These are phyloP conservation scores for Cyberlindnera nakhonratchasimensis DNA, from an alignment of 805 yeast species.

Conservation along the genomic window DNA sequence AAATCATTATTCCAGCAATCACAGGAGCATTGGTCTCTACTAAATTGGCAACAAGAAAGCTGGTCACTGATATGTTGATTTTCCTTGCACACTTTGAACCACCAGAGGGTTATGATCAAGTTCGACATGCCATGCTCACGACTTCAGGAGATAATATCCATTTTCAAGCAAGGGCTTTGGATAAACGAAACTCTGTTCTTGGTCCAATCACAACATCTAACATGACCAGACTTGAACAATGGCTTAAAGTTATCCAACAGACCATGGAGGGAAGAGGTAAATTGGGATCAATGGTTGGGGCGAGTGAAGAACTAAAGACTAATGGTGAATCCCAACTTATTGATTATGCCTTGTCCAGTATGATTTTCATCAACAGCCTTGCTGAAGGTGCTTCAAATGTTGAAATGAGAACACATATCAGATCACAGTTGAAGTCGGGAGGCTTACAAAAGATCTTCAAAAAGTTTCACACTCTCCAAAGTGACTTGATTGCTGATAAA, in stretches of 20 bases:
- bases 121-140: slow-evolving; percentile 37
- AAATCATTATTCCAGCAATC: slow-evolving; percentile 53
- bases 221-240: slow-evolving; percentile 57
- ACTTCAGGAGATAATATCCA: slow-evolving; percentile 30
- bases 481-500: slow-evolving; percentile 61
- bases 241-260: slow-evolving; percentile 64
- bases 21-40: slow-evolving; percentile 74
- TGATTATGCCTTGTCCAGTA: slow-evolving; percentile 69
- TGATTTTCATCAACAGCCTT: slow-evolving; percentile 67
- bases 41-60: slow-evolving; percentile 67
- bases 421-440: slow-evolving; percentile 56
- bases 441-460: slow-evolving; percentile 53
- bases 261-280: slow-evolving; percentile 84
- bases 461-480: slow-evolving; percentile 48
- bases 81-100: slow-evolving; percentile 46
- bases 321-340: slow-evolving; percentile 58
- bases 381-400: slow-evolving; percentile 37
- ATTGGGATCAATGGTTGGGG: slow-evolving; percentile 89
- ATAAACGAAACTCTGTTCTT: slow-evolving; percentile 32
- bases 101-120: slow-evolving; percentile 52
- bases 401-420: slow-evolving; percentile 49
- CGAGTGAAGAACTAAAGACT: slow-evolving; percentile 70
- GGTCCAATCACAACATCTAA: slow-evolving; percentile 21
- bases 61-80: slow-evolving; percentile 74
- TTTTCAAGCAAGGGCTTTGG: slow-evolving; percentile 30